Evolutionary conservation across 139 green algal species (phyloP).

Genomic region (Asterochloris sp.): DNA sequence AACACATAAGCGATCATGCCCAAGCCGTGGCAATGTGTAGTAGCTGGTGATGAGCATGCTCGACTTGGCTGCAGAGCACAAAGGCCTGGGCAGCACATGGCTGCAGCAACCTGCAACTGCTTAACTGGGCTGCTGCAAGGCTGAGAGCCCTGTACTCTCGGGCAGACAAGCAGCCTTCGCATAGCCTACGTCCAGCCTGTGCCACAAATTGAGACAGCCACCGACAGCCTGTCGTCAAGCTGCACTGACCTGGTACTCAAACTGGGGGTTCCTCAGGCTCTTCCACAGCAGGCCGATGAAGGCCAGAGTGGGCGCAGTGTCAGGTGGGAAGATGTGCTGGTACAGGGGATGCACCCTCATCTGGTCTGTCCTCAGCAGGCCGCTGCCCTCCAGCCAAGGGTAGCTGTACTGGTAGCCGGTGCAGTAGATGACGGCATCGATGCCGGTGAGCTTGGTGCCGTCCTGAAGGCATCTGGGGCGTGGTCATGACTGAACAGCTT

Average conservation of each 20-base stretch:
- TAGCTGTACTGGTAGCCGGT: slow-evolving; percentile 73
- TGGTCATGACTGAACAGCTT: no score
- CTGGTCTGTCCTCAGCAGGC: slow-evolving; percentile 30
- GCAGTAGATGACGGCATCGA: slow-evolving; percentile 71
- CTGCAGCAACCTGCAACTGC: neutral
- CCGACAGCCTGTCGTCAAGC: slow-evolving; percentile 47
- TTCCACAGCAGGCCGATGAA: slow-evolving; percentile 80
- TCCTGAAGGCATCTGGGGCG: slow-evolving; percentile 29
- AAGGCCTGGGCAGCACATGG: neutral
- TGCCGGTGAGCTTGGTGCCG: slow-evolving; percentile 17
- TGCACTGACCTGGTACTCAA: slow-evolving; percentile 51
- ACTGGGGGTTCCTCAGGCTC: slow-evolving; percentile 61
- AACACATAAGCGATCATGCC: neutral
- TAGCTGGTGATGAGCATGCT: neutral
- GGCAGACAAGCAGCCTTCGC: neutral
- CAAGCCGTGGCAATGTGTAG: neutral
- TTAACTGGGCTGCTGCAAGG: neutral
- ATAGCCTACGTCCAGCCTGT: neutral
- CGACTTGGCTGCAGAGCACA: neutral
- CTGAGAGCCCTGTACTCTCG: neutral
- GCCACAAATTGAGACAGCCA: slow-evolving; percentile 22
- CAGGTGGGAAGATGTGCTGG: slow-evolving; percentile 62
- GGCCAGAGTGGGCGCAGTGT: slow-evolving; percentile 44
- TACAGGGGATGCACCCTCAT: slow-evolving; percentile 58
- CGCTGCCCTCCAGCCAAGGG: slow-evolving; percentile 52